phyloP scores from a whole-genome alignment of 2,329 filamentous ascomycete species.

The Aureobasidium musti region DNA sequence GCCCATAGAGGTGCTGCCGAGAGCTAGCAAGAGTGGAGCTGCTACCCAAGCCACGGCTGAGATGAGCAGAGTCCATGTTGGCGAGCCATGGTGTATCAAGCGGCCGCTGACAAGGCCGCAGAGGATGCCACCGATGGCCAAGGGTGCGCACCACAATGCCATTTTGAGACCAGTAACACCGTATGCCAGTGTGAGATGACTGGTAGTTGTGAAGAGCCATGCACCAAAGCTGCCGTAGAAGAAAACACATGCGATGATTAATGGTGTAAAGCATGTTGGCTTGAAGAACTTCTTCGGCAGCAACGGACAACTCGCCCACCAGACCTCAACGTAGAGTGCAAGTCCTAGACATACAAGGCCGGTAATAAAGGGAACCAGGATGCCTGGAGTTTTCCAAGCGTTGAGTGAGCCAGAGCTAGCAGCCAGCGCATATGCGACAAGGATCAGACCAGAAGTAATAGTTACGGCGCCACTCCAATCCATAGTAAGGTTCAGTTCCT shows the following conservation, averaged over 20 bases:
- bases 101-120: slow-evolving; percentile 39
- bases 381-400: slow-evolving; percentile 37
- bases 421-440: slow-evolving; percentile 41
- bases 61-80: slow-evolving; percentile 38
- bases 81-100: slow-evolving; percentile 39
- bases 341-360: slow-evolving; percentile 36
- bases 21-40: slow-evolving; percentile 41
- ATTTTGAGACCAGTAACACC: slow-evolving; percentile 37
- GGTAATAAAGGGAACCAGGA: slow-evolving; percentile 38
- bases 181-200: slow-evolving; percentile 15
- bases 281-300: slow-evolving; percentile 44
- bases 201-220: slow-evolving; percentile 41
- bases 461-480: slow-evolving; percentile 42
- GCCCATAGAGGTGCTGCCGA: slow-evolving; percentile 37
- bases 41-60: slow-evolving; percentile 42
- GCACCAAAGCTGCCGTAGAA: slow-evolving; percentile 42
- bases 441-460: slow-evolving; percentile 41
- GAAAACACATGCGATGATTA: slow-evolving; percentile 41
- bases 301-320: slow-evolving; percentile 40
- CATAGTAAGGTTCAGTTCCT: slow-evolving; percentile 41
- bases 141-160: slow-evolving; percentile 42
- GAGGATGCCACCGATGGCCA: slow-evolving; percentile 40
- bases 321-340: slow-evolving; percentile 42
- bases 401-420: slow-evolving; percentile 38
- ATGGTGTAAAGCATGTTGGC: slow-evolving; percentile 38